These are phyloP conservation scores for Suhomyces coccinellae DNA, from an alignment of 1,139 yeast species.

Conservation along the genomic window DNA sequence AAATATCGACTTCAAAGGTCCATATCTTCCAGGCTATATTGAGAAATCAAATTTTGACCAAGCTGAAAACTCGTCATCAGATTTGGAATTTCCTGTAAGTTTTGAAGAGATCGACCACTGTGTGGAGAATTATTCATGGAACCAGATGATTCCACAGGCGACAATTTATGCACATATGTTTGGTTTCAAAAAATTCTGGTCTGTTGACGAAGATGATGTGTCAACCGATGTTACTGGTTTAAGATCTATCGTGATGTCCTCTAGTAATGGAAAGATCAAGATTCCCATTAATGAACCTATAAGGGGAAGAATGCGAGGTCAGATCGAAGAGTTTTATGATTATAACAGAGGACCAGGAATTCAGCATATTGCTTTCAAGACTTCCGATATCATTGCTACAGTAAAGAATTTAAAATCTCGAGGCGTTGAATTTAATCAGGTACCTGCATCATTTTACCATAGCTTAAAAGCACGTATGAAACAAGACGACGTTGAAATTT, in stretches of 20 bases:
- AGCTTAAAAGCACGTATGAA: slow-evolving; percentile 46
- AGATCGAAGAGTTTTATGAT: slow-evolving; percentile 78
- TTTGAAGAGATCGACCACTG: slow-evolving; percentile 65
- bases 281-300: slow-evolving; percentile 90
- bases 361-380: slow-evolving; percentile 74
- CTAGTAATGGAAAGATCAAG: slow-evolving; percentile 62
- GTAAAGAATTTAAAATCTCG: slow-evolving; percentile 54
- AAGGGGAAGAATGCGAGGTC: slow-evolving; percentile 61
- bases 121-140: slow-evolving; percentile 77
- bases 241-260: slow-evolving; percentile 74
- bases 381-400: slow-evolving; percentile 58
- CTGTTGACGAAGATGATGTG: slow-evolving; percentile 77
- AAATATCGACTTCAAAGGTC: slow-evolving; percentile 43
- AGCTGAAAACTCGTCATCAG: slow-evolving; percentile 21
- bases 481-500: slow-evolving; percentile 33
- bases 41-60: neutral
- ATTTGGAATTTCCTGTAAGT: slow-evolving; percentile 27
- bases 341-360: slow-evolving; percentile 79
- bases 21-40: slow-evolving; percentile 59
- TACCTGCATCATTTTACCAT: slow-evolving; percentile 57
- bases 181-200: slow-evolving; percentile 80
- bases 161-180: slow-evolving; percentile 58
- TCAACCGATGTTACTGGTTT: slow-evolving; percentile 68
- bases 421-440: slow-evolving; percentile 70
- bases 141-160: slow-evolving; percentile 60